Evolutionary conservation across 768 basidiomycete species (phyloP), one percentile per base, ranked within the genome.

Genomic region (Dentipellis sp.): DNA sequence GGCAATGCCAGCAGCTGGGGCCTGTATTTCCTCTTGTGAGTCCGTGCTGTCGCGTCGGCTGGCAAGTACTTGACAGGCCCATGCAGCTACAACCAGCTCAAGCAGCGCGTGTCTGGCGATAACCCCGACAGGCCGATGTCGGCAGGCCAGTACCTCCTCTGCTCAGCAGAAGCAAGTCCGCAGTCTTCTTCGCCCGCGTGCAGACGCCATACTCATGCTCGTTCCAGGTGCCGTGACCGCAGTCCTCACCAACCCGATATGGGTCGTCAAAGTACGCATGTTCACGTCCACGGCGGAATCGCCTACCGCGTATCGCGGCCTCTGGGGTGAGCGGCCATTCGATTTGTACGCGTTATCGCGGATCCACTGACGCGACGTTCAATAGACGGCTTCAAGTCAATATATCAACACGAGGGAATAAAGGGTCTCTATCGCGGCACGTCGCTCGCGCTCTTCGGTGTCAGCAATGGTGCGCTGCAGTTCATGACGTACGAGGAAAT

Each of bases 1-100:
- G 97, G 95, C 11, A 97, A 97, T 61, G 93, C 94, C 17, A 84
- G 87, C 8, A 94, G 92, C 64, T 99, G 97, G 97, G 97, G 97
- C 0, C 71, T 97, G 22, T 99, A 99, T 71, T 99, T 99, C 72
- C 80, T 95, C 59, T 95, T 97, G 97, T 97, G 67, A 71, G 92
- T 80, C 1, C 11, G 8, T 17, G 17, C 5, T 34, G 0, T 22
- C 17, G 40, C n/a, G 21, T 37, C 22, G 21, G 16, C 16, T 42
- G 39, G 56, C 51, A 36, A 22, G 36, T 22, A 16, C 50, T 53
- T 45, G 22, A 22, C 19, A 14, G 37, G 47, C 23, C 12, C n/a
- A 14, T 40, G 17, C 52, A 98, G 95, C 67, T 98, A 97, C 66
- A 91, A 95, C 63, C 89, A 88, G 79, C 78, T 97, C 57, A 97